phyloP scores from a whole-genome alignment of 1,139 yeast genomes.

The Nematodospora anomalae region DNA sequence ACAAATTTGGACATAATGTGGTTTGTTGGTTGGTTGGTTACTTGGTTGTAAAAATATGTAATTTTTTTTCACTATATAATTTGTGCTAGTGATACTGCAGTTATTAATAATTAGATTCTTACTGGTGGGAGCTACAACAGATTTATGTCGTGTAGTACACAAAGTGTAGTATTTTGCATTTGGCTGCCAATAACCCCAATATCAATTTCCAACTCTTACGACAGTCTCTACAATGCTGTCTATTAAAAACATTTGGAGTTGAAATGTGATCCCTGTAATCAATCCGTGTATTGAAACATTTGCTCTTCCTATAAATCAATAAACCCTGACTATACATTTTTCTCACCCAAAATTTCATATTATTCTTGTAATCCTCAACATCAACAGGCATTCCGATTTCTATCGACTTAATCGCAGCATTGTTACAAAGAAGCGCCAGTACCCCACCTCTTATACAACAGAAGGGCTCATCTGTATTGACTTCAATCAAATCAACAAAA shows the following conservation, averaged over 20 bases:
- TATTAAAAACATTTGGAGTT: no score
- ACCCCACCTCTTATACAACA: constrained; percentile 43
- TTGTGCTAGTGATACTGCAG: not conserved
- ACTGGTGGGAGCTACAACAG: constrained; percentile 10
- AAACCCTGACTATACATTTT: no score
- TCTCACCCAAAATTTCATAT: no score
- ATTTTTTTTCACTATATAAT: constrained; percentile 6
- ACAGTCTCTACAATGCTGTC: no score
- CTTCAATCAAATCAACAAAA: constrained; percentile 34
- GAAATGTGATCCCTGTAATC: no score
- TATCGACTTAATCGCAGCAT: constrained; percentile 39
- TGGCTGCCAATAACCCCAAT: constrained; percentile 7
- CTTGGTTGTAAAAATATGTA: constrained; percentile 1
- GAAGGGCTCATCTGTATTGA: constrained; percentile 26
- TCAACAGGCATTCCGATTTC: constrained; percentile 36
- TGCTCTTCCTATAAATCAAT: no score
- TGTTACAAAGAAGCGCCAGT: constrained; percentile 30
- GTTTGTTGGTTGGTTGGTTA: not conserved
- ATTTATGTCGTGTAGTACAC: no score
- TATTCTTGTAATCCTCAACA: constrained; percentile 26
- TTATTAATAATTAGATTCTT: constrained; percentile 1
- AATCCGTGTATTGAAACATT: no score
- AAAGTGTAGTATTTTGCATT: not conserved
- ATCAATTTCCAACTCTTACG: no score
- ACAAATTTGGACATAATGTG: constrained; percentile 53